Base-by-base conservation (phyloP, 176 grass and related monocot genomes). In the Stipa capillata region DNA sequence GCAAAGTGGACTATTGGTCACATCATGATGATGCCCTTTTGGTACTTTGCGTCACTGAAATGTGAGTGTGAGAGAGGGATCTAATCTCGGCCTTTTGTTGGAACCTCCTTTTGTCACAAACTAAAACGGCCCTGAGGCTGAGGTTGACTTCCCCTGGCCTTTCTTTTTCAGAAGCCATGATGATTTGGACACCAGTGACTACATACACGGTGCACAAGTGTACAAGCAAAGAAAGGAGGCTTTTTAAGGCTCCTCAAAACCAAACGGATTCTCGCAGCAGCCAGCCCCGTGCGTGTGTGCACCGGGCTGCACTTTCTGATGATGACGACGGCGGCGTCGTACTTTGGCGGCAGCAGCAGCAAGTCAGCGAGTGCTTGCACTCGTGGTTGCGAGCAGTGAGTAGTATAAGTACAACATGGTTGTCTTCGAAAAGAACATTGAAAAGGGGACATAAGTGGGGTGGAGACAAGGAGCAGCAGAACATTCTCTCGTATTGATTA, bases 401-500 rank as follows among this genome's bases (percentile, higher is more conserved):
- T n/a, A 48, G 55, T 6, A 3, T 8, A 32, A 3, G 51, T n/a
- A n/a, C n/a, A 47, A 69, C 66, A 31, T 43, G 73, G 85, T 74
- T 66, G 64, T 42, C 59, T n/a, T n/a, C n/a, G n/a, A n/a, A n/a
- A n/a, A n/a, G n/a, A 74, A 77, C 79, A 69, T 80, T 28, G 52
- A 34, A 88, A 84, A 75, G 69, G 57, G 21, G 69, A 41, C 67
- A 32, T n/a, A n/a, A n/a, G n/a, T n/a, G 48, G 67, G 47, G 67
- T 41, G 48, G 67, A 49, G n/a, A n/a, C 67, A 48, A 29, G 3
- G n/a, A n/a, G n/a, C 23, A 67, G 1, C 21, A 2, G 56, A 85
- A 75, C 76, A 69, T 78, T 52, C 76, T 79, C 57, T 45, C 43
- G 11, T 11, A 84, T 89, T 85, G 82, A 89, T 80, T 84, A 36